Evolutionary conservation across 768 basidiomycete species (phyloP).

Genomic region (Porphyrellus cyaneotinctus): DNA sequence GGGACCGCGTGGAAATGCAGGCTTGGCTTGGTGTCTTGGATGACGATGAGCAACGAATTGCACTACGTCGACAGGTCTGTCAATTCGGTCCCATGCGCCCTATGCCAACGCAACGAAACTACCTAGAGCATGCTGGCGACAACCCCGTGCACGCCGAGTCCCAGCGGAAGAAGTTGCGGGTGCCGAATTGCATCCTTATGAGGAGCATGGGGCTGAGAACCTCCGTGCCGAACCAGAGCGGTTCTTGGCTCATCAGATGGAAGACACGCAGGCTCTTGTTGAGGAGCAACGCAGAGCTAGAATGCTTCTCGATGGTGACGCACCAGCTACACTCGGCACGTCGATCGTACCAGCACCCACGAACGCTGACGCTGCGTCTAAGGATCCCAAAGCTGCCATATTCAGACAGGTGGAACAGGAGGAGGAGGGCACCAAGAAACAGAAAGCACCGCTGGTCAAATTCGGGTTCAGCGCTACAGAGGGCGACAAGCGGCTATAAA

Average conservation of each 20-base stretch:
- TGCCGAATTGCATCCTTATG: constrained; percentile 72
- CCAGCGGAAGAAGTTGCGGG: constrained; percentile 80
- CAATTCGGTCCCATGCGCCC: background rate
- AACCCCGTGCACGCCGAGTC: constrained; percentile 64
- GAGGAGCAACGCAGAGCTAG: constrained; percentile 90
- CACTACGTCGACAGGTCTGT: constrained; percentile 89
- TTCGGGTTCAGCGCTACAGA: constrained; percentile 86
- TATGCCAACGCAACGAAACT: background rate
- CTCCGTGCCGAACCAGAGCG: constrained; percentile 87
- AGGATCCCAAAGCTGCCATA: constrained; percentile 53
- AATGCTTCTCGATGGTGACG: constrained; percentile 85
- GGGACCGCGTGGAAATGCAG: constrained; percentile 75
- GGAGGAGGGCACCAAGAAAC: constrained; percentile 72
- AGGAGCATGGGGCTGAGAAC: constrained; percentile 83
- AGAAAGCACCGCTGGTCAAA: constrained; percentile 83
- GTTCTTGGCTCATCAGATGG: constrained; percentile 92
- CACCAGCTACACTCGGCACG: constrained; percentile 83
- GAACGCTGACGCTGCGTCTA: constrained; percentile 42
- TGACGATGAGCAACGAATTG: constrained; percentile 86
- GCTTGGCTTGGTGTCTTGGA: constrained; percentile 85
- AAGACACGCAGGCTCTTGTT: constrained; percentile 88
- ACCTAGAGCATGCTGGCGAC: constrained; percentile 81
- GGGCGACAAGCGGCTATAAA: constrained; percentile 74
- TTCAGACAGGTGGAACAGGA: constrained; percentile 82
- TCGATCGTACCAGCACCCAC: constrained; percentile 51